Evolutionary conservation across 345 rosid species (phyloP).

Genomic region (Salix arbutifolia): DNA sequence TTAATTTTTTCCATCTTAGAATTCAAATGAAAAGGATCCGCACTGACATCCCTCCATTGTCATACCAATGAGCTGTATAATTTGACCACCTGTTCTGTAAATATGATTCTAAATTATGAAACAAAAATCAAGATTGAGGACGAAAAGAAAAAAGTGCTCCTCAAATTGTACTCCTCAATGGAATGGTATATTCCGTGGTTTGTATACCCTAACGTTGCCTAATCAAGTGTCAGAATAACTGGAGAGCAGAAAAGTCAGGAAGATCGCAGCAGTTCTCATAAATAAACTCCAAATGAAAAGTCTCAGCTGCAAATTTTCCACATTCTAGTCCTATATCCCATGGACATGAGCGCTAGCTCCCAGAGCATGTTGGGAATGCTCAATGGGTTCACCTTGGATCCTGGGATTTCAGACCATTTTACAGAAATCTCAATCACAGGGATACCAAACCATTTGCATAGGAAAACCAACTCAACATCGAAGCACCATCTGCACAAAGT

Average conservation of each 20-base stretch:
- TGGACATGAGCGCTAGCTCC: slow-evolving; percentile 91
- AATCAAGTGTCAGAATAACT: slow-evolving; percentile 3
- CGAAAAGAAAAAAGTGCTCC: neutral
- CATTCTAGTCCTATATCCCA: slow-evolving; percentile 75
- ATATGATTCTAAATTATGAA: neutral
- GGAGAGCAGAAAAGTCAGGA: neutral
- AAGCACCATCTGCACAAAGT: slow-evolving; percentile 85
- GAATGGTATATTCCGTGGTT: neutral
- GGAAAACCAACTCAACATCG: slow-evolving; percentile 85
- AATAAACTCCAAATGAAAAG: neutral
- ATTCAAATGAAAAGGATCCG: neutral
- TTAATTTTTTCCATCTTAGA: neutral
- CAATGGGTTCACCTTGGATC: slow-evolving; percentile 80
- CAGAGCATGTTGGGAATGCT: slow-evolving; percentile 97
- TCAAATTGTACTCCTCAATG: neutral
- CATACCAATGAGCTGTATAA: neutral
- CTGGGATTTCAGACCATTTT: slow-evolving; percentile 94
- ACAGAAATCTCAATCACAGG: slow-evolving; percentile 84
- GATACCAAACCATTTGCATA: slow-evolving; percentile 76
- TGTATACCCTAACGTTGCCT: neutral
- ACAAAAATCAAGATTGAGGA: neutral
- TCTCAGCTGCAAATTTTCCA: slow-evolving; percentile 57
- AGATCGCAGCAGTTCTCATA: neutral
- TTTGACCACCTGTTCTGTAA: neutral
- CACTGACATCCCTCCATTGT: neutral